A percentile compares a stretch with the other conserved stretches of the same genome.
These are phyloP conservation scores for Udeniomyces megalosporus DNA, from an alignment of 768 basidiomycete genomes.

Conservation along the genomic window DNA sequence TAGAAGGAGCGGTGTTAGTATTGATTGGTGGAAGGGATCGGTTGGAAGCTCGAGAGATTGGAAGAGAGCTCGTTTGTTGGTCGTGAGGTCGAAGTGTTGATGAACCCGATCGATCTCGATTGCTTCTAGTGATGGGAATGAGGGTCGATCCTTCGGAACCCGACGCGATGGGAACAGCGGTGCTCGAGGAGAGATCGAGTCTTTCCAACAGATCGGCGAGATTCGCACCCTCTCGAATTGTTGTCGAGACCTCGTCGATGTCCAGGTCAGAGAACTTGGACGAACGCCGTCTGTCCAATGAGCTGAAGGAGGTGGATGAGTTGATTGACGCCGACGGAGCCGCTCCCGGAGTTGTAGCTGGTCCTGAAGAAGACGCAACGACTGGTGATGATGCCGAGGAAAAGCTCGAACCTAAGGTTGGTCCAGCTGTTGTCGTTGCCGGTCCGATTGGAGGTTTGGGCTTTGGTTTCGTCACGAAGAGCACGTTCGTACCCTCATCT, in stretches of 20 bases:
- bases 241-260: too few relatives aligned
- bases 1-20: not conserved
- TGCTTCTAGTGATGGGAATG: too few relatives aligned
- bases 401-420: not conserved
- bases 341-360: not conserved
- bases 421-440: not conserved
- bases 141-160: too few relatives aligned
- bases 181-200: too few relatives aligned
- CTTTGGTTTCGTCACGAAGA: slow-evolving; percentile 7
- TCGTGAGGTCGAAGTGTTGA: not conserved
- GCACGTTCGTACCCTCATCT: slow-evolving; percentile 10
- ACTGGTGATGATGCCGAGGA: too few relatives aligned
- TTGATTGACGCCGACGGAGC: not conserved
- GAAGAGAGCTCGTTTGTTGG: not conserved
- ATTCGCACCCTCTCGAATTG: too few relatives aligned
- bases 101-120: not conserved
- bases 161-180: too few relatives aligned
- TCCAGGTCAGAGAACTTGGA: too few relatives aligned
- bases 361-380: not conserved
- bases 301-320: not conserved
- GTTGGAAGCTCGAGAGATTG: not conserved
- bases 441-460: not conserved
- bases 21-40: slow-evolving; percentile 15
- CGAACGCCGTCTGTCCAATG: too few relatives aligned
- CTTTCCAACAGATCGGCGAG: too few relatives aligned